Evolutionary conservation across 306 rosid species (phyloP).

Genomic region (Cucurbita pepo): DNA sequence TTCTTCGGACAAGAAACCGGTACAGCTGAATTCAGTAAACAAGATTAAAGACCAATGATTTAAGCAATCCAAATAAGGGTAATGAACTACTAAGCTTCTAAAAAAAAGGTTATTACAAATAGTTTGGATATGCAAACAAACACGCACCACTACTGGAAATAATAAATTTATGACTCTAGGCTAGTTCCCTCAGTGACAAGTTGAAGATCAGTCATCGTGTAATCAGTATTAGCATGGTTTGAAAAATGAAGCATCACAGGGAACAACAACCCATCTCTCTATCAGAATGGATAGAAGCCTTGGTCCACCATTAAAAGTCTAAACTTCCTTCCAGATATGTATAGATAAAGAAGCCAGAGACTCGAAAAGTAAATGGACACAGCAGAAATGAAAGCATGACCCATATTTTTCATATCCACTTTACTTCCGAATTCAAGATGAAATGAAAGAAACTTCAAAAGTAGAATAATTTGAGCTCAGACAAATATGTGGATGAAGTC

Average conservation of each 20-base stretch:
- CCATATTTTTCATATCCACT: neutral
- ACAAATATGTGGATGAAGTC: slow-evolving; percentile 10
- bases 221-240: slow-evolving; percentile 55
- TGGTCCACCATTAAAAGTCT: neutral
- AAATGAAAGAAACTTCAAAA: neutral
- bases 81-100: neutral
- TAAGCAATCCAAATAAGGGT: neutral
- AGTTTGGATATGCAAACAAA: neutral
- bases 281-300: neutral
- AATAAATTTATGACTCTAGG: neutral
- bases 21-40: slow-evolving; percentile 32
- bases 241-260: slow-evolving; percentile 8
- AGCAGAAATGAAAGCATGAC: too few species aligned
- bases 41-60: neutral
- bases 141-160: neutral
- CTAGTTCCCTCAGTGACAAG: slow-evolving; percentile 32
- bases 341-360: neutral
- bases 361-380: neutral
- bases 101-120: neutral
- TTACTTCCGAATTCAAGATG: neutral
- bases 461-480: slow-evolving; percentile 10
- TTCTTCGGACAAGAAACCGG: slow-evolving; percentile 76
- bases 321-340: neutral
- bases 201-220: slow-evolving; percentile 10
- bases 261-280: neutral